phyloP scores from a whole-genome alignment of 768 basidiomycete genomes.

The Neoboletus brunneissimus region DNA sequence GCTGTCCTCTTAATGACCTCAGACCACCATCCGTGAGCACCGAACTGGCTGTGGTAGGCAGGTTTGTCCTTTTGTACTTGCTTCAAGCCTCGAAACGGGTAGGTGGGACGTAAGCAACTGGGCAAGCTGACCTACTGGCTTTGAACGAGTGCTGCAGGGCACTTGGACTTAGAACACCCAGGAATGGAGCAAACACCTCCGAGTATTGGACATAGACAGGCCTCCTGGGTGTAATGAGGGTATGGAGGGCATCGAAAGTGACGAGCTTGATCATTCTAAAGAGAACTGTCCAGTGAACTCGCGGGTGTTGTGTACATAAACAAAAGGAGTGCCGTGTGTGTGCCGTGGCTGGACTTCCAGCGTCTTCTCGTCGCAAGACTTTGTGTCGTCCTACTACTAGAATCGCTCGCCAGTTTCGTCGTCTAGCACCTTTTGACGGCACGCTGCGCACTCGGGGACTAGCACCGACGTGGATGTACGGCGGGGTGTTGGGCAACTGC shows the following conservation, averaged over 20 bases:
- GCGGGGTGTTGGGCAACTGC: conserved; percentile 16
- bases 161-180: conserved; percentile 57
- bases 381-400: conserved; percentile 12
- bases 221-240: conserved; percentile 64
- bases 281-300: not conserved
- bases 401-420: not conserved
- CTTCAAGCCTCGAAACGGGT: conserved; percentile 38
- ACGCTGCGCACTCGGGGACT: conserved; percentile 13
- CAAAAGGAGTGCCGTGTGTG: conserved; percentile 8
- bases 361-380: conserved; percentile 5
- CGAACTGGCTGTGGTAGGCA: conserved; percentile 45
- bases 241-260: conserved; percentile 77
- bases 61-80: conserved; percentile 59
- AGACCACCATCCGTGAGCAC: conserved; percentile 67
- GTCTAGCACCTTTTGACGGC: conserved; percentile 3
- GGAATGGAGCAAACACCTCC: conserved; percentile 60
- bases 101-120: not conserved
- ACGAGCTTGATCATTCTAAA: conserved; percentile 53
- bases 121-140: conserved; percentile 37
- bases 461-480: conserved; percentile 18
- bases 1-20: conserved; percentile 75
- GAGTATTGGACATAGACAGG: conserved; percentile 66
- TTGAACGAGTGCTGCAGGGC: conserved; percentile 58
- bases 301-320: conserved; percentile 15
- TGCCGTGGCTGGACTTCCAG: not conserved